Evolutionary conservation across 1,284 basidiomycete species (phyloP).

Genomic region (Leccinum insolens): DNA sequence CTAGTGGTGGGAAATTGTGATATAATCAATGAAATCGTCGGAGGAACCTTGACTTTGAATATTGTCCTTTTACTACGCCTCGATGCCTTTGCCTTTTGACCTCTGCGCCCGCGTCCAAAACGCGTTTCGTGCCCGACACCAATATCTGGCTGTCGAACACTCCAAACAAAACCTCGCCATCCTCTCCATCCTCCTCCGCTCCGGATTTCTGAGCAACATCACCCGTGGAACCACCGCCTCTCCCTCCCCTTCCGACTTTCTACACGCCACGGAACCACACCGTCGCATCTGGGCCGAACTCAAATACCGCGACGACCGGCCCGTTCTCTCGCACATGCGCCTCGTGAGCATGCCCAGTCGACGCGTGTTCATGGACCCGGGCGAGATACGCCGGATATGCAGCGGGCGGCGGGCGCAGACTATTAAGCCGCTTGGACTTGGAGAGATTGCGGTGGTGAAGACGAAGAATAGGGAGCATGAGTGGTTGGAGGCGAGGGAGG

Average conservation of each 20-base stretch:
- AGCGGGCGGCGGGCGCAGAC: slow-evolving; percentile 72
- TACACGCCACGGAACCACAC: slow-evolving; percentile 55
- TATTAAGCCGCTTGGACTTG: slow-evolving; percentile 77
- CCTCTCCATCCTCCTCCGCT: slow-evolving; percentile 81
- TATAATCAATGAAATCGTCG: too few relatives aligned
- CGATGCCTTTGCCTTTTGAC: slow-evolving; percentile 72
- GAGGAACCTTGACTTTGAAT: too few relatives aligned
- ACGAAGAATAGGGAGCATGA: slow-evolving; percentile 72
- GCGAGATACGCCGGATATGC: slow-evolving; percentile 76
- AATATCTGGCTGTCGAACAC: slow-evolving; percentile 72
- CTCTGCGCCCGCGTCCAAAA: slow-evolving; percentile 88
- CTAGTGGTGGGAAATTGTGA: too few relatives aligned
- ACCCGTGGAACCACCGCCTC: slow-evolving; percentile 76
- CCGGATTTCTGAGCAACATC: slow-evolving; percentile 82
- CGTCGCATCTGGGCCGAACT: slow-evolving; percentile 79
- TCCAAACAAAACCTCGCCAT: slow-evolving; percentile 84
- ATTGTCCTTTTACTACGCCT: neutral
- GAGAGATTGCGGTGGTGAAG: slow-evolving; percentile 83
- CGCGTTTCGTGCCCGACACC: slow-evolving; percentile 82
- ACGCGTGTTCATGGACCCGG: slow-evolving; percentile 70
- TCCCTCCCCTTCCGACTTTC: slow-evolving; percentile 66
- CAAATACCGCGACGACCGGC: slow-evolving; percentile 86
- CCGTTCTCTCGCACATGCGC: slow-evolving; percentile 62
- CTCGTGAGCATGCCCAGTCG: slow-evolving; percentile 38
- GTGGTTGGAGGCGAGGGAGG: slow-evolving; percentile 61